These are phyloP conservation scores for Ceratobasidium sp. DNA, from an alignment of 1,284 basidiomycete species.

Conservation along the genomic window DNA sequence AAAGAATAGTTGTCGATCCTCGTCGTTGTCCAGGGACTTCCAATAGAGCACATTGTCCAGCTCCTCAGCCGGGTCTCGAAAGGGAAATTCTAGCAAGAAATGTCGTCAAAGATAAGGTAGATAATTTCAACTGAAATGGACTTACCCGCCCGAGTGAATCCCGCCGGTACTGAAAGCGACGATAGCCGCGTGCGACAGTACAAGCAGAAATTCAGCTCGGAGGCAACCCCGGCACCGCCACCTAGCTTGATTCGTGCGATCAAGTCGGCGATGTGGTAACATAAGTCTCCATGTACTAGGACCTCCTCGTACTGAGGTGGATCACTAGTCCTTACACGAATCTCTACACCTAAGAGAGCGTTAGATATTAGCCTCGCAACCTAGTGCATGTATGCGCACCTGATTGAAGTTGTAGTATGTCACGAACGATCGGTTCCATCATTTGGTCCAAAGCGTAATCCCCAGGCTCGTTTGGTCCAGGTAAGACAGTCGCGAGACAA, in stretches of 20 bases:
- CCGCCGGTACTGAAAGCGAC: not conserved
- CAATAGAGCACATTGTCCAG: conserved; percentile 5
- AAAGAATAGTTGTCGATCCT: not conserved
- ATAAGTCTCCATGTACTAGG: not conserved
- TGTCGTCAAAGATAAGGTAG: not conserved
- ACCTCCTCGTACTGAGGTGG: not conserved
- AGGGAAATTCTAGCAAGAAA: not conserved
- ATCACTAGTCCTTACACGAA: not conserved
- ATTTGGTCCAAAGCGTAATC: conserved; percentile 9
- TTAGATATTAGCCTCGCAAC: not conserved
- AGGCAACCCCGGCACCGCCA: not conserved
- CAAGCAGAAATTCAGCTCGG: conserved; percentile 22
- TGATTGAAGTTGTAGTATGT: not conserved
- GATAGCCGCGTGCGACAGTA: not conserved
- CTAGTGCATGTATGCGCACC: not conserved
- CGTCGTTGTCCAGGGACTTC: not conserved
- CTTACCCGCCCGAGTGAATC: not conserved
- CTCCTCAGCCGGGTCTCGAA: not conserved
- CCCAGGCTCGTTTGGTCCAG: conserved; percentile 19
- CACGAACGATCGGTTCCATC: not conserved
- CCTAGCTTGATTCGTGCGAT: conserved; percentile 16
- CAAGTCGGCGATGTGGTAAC: conserved; percentile 9
- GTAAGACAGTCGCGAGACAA: not conserved
- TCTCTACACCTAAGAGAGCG: not conserved
- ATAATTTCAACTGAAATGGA: not conserved